These are phyloP conservation scores for Tylopilus plumbeoviolaceoides DNA, from an alignment of 768 basidiomycete genomes.

Conservation along the genomic window DNA sequence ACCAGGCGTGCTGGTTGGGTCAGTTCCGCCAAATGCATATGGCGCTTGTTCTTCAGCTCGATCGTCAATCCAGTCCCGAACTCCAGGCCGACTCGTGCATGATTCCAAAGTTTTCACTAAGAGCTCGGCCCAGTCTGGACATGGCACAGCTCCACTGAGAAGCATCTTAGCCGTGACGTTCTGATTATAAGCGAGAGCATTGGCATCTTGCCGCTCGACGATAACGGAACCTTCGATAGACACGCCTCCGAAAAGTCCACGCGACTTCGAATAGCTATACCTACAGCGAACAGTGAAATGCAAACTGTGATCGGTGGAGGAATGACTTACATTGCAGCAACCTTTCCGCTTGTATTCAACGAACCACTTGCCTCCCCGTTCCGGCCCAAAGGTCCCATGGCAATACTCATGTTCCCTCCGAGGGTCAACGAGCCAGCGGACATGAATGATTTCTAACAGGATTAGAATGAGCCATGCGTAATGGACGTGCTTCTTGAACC, in stretches of 20 bases:
- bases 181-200: conserved; percentile 71
- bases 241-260: conserved; percentile 90
- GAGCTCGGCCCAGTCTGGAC: conserved; percentile 74
- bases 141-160: conserved; percentile 68
- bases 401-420: conserved; percentile 86
- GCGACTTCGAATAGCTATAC: conserved; percentile 90
- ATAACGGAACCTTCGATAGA: conserved; percentile 89
- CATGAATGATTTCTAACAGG: conserved; percentile 80
- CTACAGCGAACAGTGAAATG: conserved; percentile 32
- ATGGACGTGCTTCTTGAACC: conserved; percentile 24
- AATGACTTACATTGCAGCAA: conserved; percentile 78
- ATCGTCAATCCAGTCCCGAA: conserved; percentile 63
- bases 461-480: neutral
- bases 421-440: conserved; percentile 85
- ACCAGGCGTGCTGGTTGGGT: conserved; percentile 22
- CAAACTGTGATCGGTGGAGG: neutral
- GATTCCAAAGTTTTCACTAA: conserved; percentile 72
- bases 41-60: conserved; percentile 34
- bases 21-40: conserved; percentile 50
- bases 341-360: conserved; percentile 76
- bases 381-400: conserved; percentile 88
- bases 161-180: conserved; percentile 76
- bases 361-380: conserved; percentile 89
- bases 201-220: conserved; percentile 91
- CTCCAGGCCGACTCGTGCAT: conserved; percentile 67